Conservation (phyloP, 305 asterid genomes). For the Striga hermonthica region DNA sequence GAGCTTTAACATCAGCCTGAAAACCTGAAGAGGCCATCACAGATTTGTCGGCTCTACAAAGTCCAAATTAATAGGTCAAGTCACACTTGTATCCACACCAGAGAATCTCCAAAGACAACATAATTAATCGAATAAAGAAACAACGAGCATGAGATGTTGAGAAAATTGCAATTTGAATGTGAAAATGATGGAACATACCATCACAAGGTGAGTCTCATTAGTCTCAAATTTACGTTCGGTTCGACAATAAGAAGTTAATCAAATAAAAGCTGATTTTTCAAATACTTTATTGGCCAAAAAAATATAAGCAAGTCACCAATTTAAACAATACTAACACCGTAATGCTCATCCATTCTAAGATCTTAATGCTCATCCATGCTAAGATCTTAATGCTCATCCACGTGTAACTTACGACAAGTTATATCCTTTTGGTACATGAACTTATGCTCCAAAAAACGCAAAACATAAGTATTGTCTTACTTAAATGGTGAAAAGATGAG, state of each 20-base stretch:
- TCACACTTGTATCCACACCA: slow-evolving; percentile 13
- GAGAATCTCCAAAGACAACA: background rate
- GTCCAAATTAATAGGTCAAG: slow-evolving; percentile 15
- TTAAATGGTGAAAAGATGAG: background rate
- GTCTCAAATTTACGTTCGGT: background rate
- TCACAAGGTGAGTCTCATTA: background rate
- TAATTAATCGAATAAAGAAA: background rate
- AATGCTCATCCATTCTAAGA: background rate
- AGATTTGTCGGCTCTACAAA: slow-evolving; percentile 74
- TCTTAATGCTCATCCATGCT: background rate
- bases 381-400: background rate
- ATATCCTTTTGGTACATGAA: background rate
- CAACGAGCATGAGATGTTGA: slow-evolving; percentile 11
- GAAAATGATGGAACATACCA: no score
- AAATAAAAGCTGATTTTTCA: slow-evolving; percentile 9
- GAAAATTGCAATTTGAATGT: background rate
- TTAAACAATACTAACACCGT: background rate
- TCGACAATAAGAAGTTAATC: background rate
- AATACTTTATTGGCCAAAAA: background rate
- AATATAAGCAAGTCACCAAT: background rate
- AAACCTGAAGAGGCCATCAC: slow-evolving; percentile 96
- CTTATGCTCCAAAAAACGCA: slow-evolving; percentile 6
- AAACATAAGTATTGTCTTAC: background rate
- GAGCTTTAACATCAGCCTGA: slow-evolving; percentile 93
- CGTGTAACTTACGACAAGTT: background rate